Conservation (phyloP, 352 stramenopile genomes). For the Phytophthora pisi region DNA sequence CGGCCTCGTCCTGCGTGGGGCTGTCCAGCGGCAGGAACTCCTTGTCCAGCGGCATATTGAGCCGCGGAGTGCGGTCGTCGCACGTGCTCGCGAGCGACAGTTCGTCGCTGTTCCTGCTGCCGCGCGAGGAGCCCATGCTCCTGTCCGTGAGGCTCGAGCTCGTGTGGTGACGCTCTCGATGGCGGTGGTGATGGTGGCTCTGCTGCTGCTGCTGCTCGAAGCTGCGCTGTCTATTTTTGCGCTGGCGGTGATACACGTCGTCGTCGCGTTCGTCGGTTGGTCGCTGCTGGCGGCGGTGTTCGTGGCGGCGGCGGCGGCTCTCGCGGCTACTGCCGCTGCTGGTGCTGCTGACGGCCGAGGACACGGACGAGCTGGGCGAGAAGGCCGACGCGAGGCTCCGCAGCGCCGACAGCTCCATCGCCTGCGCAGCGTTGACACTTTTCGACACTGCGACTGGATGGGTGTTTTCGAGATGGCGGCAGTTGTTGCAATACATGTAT, state of each 20-base stretch:
- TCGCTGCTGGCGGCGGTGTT: background rate
- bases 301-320: slow-evolving; percentile 10
- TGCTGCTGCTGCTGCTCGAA: slow-evolving; percentile 22
- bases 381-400: slow-evolving; percentile 15
- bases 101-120: slow-evolving; percentile 37
- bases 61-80: slow-evolving; percentile 14
- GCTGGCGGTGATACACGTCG: slow-evolving; percentile 27
- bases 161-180: slow-evolving; percentile 19
- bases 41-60: slow-evolving; percentile 51
- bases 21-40: slow-evolving; percentile 53
- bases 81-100: slow-evolving; percentile 30
- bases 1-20: slow-evolving; percentile 29
- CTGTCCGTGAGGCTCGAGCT: slow-evolving; percentile 27
- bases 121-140: slow-evolving; percentile 31
- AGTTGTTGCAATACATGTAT: background rate
- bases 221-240: slow-evolving; percentile 29
- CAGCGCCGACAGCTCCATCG: slow-evolving; percentile 23
- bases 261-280: background rate
- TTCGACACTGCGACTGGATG: slow-evolving; percentile 28
- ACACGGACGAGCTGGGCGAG: slow-evolving; percentile 29
- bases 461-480: background rate
- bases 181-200: background rate
- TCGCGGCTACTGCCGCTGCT: slow-evolving; percentile 8
- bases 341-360: slow-evolving; percentile 23
- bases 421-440: slow-evolving; percentile 12